Evolutionary conservation across 805 yeast genomes (phyloP).

Genomic region (Zygotorulaspora chibaensis): DNA sequence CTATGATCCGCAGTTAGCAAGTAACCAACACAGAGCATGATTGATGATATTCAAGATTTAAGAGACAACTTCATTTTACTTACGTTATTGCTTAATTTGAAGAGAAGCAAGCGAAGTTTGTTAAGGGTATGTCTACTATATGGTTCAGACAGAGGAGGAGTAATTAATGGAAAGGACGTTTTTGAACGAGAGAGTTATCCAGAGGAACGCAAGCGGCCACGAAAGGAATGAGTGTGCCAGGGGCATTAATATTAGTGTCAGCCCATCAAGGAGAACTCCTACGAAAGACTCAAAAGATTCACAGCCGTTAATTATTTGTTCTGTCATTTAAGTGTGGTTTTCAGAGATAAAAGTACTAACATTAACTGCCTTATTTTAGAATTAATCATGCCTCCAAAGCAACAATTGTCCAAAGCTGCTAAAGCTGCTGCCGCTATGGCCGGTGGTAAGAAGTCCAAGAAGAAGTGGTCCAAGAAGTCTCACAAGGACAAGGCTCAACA

Average conservation of each 20-base stretch:
- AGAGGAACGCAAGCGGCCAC: not conserved
- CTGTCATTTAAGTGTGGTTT: too few relatives aligned
- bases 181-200: not conserved
- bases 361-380: not conserved
- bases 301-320: not conserved
- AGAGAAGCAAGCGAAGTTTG: conserved; percentile 12
- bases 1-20: not conserved
- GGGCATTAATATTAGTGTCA: too few relatives aligned
- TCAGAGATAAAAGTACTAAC: conserved; percentile 6
- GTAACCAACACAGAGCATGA: not conserved
- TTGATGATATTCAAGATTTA: conserved; percentile 1
- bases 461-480: conserved; percentile 99
- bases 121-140: conserved; percentile 11
- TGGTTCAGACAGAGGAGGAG: not conserved
- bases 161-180: not conserved
- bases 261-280: too few relatives aligned
- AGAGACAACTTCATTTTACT: not conserved
- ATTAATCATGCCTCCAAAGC: conserved; percentile 91
- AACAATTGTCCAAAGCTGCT: conserved; percentile 99
- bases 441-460: conserved; percentile 99
- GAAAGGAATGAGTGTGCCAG: too few relatives aligned
- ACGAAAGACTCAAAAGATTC: not conserved
- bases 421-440: conserved; percentile 99
- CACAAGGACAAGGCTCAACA: conserved; percentile 99
- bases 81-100: not conserved